Conservation (phyloP, 805 yeast species). For the Yarrowia keelungensis region DNA sequence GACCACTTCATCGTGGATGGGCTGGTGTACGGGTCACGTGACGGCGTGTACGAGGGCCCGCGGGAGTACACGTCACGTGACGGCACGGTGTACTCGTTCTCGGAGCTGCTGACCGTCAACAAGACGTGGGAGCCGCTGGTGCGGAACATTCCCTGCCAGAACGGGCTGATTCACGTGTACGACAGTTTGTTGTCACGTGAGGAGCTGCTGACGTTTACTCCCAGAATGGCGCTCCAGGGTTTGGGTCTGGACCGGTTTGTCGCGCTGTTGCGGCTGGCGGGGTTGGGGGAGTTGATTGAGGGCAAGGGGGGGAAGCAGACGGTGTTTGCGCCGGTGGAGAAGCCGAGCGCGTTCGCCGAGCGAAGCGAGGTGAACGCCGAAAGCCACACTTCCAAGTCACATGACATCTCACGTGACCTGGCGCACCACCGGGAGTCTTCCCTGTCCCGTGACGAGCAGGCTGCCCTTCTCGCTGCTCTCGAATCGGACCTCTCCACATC, state of each 20-base stretch:
- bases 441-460: neutral
- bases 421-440: neutral
- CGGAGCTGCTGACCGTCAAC: conserved; percentile 50
- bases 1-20: conserved; percentile 57
- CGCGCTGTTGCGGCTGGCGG: conserved; percentile 69
- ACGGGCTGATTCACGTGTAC: conserved; percentile 61
- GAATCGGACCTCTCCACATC: neutral
- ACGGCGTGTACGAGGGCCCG: neutral
- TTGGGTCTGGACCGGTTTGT: conserved; percentile 68
- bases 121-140: conserved; percentile 48
- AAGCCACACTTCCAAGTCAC: neutral
- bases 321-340: conserved; percentile 58
- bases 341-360: neutral
- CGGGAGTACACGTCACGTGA: conserved; percentile 17
- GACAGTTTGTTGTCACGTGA: conserved; percentile 47
- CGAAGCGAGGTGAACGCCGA: no score
- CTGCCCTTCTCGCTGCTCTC: neutral
- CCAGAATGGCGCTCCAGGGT: conserved; percentile 65
- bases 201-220: conserved; percentile 54
- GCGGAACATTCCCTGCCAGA: conserved; percentile 55
- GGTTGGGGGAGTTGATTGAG: conserved; percentile 62
- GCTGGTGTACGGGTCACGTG: conserved; percentile 39
- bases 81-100: conserved; percentile 50
- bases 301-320: conserved; percentile 60
- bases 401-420: neutral